These are phyloP conservation scores for Trypanosoma lewisi DNA, from an alignment of 208 protist genomes.

Conservation along the genomic window DNA sequence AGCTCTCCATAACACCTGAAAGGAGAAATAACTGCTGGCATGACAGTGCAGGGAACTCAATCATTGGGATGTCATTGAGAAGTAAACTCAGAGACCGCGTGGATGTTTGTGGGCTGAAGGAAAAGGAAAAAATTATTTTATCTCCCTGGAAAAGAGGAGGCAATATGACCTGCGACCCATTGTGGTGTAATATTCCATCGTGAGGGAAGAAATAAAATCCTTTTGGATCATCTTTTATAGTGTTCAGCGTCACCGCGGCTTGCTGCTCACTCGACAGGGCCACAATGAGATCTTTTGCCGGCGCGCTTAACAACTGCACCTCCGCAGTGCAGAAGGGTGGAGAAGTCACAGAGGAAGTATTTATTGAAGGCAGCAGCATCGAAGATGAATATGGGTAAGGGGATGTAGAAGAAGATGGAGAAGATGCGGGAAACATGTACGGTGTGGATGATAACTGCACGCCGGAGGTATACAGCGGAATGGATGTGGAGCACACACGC, in stretches of 20 bases:
- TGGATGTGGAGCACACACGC: slow-evolving; percentile 16
- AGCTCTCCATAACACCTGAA: slow-evolving; percentile 22
- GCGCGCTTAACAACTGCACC: slow-evolving; percentile 20
- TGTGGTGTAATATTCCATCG: slow-evolving; percentile 19
- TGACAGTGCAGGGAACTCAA: slow-evolving; percentile 41
- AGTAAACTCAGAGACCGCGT: slow-evolving; percentile 40
- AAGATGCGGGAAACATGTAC: background rate
- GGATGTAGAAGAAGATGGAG: background rate
- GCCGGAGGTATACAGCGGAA: slow-evolving; percentile 16
- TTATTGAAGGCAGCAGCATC: background rate
- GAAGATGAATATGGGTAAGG: background rate
- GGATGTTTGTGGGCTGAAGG: slow-evolving; percentile 19
- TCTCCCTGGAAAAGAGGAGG: slow-evolving; percentile 43
- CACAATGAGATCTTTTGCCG: slow-evolving; percentile 22
- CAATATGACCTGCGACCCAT: slow-evolving; percentile 18
- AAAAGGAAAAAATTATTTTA: slow-evolving; percentile 46
- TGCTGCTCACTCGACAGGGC: slow-evolving; percentile 17
- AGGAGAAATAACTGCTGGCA: slow-evolving; percentile 35
- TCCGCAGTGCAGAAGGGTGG: slow-evolving; percentile 8
- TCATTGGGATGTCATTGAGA: slow-evolving; percentile 47
- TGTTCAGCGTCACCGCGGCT: slow-evolving; percentile 1
- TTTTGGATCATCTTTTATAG: slow-evolving; percentile 15
- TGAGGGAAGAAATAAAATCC: slow-evolving; percentile 36
- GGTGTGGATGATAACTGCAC: background rate
- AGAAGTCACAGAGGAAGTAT: background rate